Conservation (phyloP, 75 land plant genomes). For the Cupressus sempervirens region DNA sequence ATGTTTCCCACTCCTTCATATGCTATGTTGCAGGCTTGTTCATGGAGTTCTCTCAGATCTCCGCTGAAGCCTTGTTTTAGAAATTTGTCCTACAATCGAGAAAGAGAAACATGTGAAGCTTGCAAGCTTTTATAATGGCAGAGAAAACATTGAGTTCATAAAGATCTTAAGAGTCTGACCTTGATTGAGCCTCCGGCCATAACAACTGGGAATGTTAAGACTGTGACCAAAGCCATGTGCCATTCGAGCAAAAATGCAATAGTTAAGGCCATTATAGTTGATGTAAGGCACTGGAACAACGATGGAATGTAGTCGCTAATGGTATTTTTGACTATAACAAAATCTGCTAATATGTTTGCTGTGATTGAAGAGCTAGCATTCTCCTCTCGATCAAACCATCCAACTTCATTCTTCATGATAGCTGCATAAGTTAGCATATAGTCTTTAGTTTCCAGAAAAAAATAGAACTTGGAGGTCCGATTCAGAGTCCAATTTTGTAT, state of each 20-base stretch:
- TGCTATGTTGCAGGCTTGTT: slow-evolving; percentile 21
- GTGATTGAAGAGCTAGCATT: slow-evolving; percentile 30
- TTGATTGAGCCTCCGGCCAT: slow-evolving; percentile 1
- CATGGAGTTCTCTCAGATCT: slow-evolving; percentile 10
- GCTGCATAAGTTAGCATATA: slow-evolving; percentile 13
- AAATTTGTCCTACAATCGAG: slow-evolving; percentile 26
- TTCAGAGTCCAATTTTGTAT: not conserved
- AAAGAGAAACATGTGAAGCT: not conserved
- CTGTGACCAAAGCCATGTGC: slow-evolving; percentile 23
- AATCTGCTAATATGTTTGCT: slow-evolving; percentile 27
- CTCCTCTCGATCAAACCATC: slow-evolving; percentile 42
- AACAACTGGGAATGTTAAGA: slow-evolving; percentile 21
- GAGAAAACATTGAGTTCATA: not conserved
- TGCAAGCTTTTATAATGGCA: not conserved
- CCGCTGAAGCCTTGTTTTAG: slow-evolving; percentile 30
- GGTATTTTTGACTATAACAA: slow-evolving; percentile 23
- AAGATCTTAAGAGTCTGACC: not conserved
- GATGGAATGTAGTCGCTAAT: slow-evolving; percentile 26
- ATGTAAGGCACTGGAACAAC: slow-evolving; percentile 19
- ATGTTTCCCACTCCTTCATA: slow-evolving; percentile 42
- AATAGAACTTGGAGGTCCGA: not conserved
- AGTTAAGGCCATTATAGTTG: slow-evolving; percentile 13
- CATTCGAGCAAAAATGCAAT: slow-evolving; percentile 21
- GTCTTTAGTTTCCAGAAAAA: not conserved
- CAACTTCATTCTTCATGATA: slow-evolving; percentile 33